Evolutionary conservation across 148 eudicot species (phyloP), one percentile per base, ranked within the genome.

Genomic region (Persicaria tinctoria): DNA sequence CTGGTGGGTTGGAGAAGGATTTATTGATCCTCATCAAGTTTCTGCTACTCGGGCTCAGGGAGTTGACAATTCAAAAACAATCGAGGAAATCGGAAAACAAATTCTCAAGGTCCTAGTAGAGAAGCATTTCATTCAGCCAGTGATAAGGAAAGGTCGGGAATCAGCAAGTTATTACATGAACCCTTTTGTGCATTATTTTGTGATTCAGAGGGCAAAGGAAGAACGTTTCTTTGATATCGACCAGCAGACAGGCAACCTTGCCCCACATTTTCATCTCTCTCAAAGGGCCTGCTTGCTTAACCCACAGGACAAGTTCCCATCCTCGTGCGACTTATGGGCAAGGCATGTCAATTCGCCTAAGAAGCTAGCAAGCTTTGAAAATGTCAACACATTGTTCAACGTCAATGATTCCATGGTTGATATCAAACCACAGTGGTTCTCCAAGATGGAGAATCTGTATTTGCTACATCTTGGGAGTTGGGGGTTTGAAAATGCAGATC

Each of bases 1-100:
- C 71, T 85, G 86, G 88, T 85, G 88, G 88, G 78, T 81, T 13
- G 88, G 78, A 17, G 86, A 85, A 32, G 86, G 81, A 8, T 81
- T 83, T 41, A 76, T 85, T 4, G 56, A 45, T 68, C 78, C 78
- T 4, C 60, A 14, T 4, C 5, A 20, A 20, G 23, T 0, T 20
- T 20, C 10, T 11, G 13, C 13, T 0, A 20, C 23, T 20, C n/a
- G 3, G 23, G 23, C 23, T 20, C 23, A 1, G 16, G 54, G 14
- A 13, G 17, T 4, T 23, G 7, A 23, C 9, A 23, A 60, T 27
- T n/a, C 0, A 5, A 60, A 64, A 9, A 7, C 46, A 4, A 8
- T 6, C 14, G 17, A 55, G 17, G 60, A 55, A 55, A 55, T 16
- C 16, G 60, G 60, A 0, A 55, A 16, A 55, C 60, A 55, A n/a